A percentile compares a stretch with the other conserved stretches of the same genome.
Evolutionary conservation across 1,284 basidiomycete genomes (phyloP).

Genomic region (Neolentinus lepideus): DNA sequence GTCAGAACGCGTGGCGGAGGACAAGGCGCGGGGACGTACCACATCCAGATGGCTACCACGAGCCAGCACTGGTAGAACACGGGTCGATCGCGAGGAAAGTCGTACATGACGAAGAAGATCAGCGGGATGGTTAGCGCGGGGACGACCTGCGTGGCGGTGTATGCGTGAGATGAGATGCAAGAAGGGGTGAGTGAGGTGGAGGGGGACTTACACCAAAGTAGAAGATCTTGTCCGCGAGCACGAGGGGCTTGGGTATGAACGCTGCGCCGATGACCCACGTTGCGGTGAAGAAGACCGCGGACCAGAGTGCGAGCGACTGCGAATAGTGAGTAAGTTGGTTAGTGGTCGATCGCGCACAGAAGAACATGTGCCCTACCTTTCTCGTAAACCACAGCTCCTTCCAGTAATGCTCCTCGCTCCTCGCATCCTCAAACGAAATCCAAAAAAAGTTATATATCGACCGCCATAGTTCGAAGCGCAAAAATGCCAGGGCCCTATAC

Average conservation of each 20-base stretch:
- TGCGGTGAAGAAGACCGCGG: slow-evolving; percentile 55
- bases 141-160: slow-evolving; percentile 29
- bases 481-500: slow-evolving; percentile 20
- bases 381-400: slow-evolving; percentile 45
- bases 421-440: slow-evolving; percentile 48
- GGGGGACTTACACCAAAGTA: slow-evolving; percentile 58
- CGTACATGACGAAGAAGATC: slow-evolving; percentile 52
- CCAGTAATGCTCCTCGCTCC: slow-evolving; percentile 51
- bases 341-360: not conserved
- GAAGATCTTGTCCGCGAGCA: slow-evolving; percentile 50
- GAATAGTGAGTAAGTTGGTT: not conserved
- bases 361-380: slow-evolving; percentile 26
- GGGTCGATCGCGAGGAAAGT: slow-evolving; percentile 59
- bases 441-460: slow-evolving; percentile 42
- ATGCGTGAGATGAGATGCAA: not conserved
- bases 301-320: slow-evolving; percentile 54
- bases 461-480: slow-evolving; percentile 37
- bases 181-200: slow-evolving; percentile 15
- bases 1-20: not conserved
- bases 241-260: slow-evolving; percentile 41
- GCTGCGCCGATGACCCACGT: slow-evolving; percentile 65
- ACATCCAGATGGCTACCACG: slow-evolving; percentile 48
- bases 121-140: slow-evolving; percentile 32
- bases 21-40: slow-evolving; percentile 27
- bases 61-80: slow-evolving; percentile 55